Percentiles rank a stretch among this genome's conserved stretches.
These are phyloP conservation scores for Salix koriyanagi DNA, from an alignment of 345 rosid genomes.

Conservation along the genomic window DNA sequence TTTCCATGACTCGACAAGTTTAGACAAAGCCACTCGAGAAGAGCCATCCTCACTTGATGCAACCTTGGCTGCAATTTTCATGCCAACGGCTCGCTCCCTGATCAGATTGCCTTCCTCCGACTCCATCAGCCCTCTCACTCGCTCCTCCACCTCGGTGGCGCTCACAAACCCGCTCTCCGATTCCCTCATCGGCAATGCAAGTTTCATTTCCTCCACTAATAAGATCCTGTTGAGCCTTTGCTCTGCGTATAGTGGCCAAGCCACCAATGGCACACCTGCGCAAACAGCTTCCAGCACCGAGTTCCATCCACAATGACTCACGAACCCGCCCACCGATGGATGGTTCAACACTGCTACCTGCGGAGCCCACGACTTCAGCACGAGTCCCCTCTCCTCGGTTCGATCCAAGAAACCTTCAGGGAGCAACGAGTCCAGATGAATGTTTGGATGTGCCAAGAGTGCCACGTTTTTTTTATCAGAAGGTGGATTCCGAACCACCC, in stretches of 20 bases:
- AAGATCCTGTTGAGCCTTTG: conserved; percentile 30
- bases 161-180: conserved; percentile 35
- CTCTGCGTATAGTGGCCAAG: conserved; percentile 49
- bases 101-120: conserved; percentile 17
- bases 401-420: conserved; percentile 36
- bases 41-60: conserved; percentile 18
- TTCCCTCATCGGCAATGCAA: conserved; percentile 42
- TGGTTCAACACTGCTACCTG: conserved; percentile 51
- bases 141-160: conserved; percentile 28
- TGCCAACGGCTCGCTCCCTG: conserved; percentile 4
- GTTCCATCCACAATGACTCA: conserved; percentile 70
- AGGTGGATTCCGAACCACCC: conserved; percentile 47
- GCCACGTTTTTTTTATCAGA: neutral
- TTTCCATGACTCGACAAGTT: conserved; percentile 16
- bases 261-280: conserved; percentile 48
- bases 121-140: conserved; percentile 34
- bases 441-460: conserved; percentile 6
- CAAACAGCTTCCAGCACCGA: conserved; percentile 51
- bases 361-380: conserved; percentile 55
- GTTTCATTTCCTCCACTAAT: conserved; percentile 51
- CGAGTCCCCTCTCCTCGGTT: conserved; percentile 39
- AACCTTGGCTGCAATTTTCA: conserved; percentile 17
- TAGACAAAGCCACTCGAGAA: conserved; percentile 13
- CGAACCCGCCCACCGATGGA: conserved; percentile 49
- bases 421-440: conserved; percentile 18